Conservation (phyloP, 2,329 filamentous ascomycete genomes). For the Didymellaceae sp. region DNA sequence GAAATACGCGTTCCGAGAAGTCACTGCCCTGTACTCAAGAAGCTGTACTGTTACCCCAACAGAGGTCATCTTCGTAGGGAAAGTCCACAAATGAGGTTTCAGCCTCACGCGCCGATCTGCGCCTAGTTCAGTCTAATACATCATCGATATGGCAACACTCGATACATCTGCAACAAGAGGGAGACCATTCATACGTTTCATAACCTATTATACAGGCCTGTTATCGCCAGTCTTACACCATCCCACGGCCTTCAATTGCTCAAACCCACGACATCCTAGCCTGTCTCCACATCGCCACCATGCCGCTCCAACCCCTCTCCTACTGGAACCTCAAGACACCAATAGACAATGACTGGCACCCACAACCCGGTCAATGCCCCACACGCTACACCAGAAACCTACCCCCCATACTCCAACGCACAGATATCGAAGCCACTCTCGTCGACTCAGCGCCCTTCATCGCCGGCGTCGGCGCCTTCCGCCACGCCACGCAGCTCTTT, state of each 20-base stretch:
- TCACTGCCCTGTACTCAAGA: no score
- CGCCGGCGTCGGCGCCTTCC: slow-evolving; percentile 3
- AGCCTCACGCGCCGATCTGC: slow-evolving; percentile 1
- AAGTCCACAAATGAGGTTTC: no score
- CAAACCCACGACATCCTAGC: no score
- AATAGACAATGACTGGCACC: slow-evolving; percentile 4
- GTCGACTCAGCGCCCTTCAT: slow-evolving; percentile 7
- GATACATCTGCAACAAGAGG: background rate
- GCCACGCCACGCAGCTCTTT: slow-evolving; percentile 7
- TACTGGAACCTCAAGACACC: slow-evolving; percentile 10
- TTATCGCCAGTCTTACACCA: background rate
- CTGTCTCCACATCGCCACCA: background rate
- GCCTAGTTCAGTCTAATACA: slow-evolving; percentile 4
- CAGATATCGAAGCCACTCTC: slow-evolving; percentile 3
- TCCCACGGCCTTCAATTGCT: no score
- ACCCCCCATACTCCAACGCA: background rate
- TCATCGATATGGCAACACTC: background rate
- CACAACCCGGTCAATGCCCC: slow-evolving; percentile 4
- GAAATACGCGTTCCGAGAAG: no score
- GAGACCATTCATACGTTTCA: background rate
- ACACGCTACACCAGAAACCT: background rate
- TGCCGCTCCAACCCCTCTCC: background rate
- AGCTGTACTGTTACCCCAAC: no score
- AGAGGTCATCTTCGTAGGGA: no score
- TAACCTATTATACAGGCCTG: background rate